A percentile compares a stretch with the other conserved stretches of the same genome.
These are phyloP conservation scores for Allium sativum DNA, from an alignment of 106 monocot genomes.

Conservation along the genomic window DNA sequence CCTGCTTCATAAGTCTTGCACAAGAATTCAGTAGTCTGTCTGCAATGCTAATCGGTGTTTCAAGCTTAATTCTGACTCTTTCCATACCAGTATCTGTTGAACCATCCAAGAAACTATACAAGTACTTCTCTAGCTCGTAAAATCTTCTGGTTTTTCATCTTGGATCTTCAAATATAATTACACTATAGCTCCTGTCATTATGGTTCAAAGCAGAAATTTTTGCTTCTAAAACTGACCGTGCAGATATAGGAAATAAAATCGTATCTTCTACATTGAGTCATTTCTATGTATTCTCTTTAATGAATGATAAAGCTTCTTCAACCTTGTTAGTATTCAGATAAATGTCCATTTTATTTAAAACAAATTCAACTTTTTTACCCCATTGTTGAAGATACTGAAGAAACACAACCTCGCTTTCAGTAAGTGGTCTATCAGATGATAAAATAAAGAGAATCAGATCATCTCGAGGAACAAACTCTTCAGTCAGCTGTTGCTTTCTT, in stretches of 20 bases:
- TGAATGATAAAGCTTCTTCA: slow-evolving; percentile 71
- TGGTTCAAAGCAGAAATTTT: slow-evolving; percentile 45
- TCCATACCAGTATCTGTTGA: slow-evolving; percentile 82
- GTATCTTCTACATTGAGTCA: slow-evolving; percentile 61
- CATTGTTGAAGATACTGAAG: slow-evolving; percentile 83
- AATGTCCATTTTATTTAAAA: slow-evolving; percentile 87
- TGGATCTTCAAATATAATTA: slow-evolving; percentile 38
- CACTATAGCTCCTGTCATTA: slow-evolving; percentile 13
- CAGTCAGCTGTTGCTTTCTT: slow-evolving; percentile 91
- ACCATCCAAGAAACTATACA: slow-evolving; percentile 81
- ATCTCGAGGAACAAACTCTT: slow-evolving; percentile 94
- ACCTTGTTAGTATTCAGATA: slow-evolving; percentile 80
- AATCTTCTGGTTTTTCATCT: slow-evolving; percentile 78
- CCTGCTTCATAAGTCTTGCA: slow-evolving; percentile 38
- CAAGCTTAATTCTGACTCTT: slow-evolving; percentile 81
- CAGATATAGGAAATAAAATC: slow-evolving; percentile 77
- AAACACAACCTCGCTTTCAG: slow-evolving; percentile 92
- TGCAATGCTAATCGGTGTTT: slow-evolving; percentile 76
- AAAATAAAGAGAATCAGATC: slow-evolving; percentile 89
- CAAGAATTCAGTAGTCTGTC: slow-evolving; percentile 64
- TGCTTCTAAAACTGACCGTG: slow-evolving; percentile 77
- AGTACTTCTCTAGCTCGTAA: slow-evolving; percentile 57
- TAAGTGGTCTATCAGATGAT: slow-evolving; percentile 88
- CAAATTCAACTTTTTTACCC: slow-evolving; percentile 94
- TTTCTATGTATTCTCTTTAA: slow-evolving; percentile 55